Evolutionary conservation across 306 rosid genomes (phyloP).

Genomic region (Oemleria cerasiformis): DNA sequence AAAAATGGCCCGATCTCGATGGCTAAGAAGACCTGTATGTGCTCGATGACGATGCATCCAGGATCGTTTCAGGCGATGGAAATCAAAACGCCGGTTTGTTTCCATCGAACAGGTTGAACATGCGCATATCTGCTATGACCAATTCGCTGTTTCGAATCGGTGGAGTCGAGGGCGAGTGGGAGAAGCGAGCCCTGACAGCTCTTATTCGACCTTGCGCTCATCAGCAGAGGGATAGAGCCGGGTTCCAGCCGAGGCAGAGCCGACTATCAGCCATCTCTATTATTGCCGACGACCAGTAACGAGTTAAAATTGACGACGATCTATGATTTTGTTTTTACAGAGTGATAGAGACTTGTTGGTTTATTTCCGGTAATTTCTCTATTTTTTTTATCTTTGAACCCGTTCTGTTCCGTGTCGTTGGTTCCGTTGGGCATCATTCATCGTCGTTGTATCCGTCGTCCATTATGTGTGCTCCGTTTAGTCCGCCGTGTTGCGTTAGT

Average conservation of each 20-base stretch:
- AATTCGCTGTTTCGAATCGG: slow-evolving; percentile 88
- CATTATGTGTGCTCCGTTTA: slow-evolving; percentile 1
- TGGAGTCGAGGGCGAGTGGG: slow-evolving; percentile 95
- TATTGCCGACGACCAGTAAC: slow-evolving; percentile 25
- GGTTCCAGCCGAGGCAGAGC: too few species aligned
- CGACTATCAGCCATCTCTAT: slow-evolving; percentile 59
- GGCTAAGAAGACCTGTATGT: slow-evolving; percentile 76
- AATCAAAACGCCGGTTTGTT: slow-evolving; percentile 32
- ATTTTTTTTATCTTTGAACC: slow-evolving; percentile 35
- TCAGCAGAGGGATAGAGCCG: too few species aligned
- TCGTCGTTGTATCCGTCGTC: too few species aligned
- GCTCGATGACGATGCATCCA: slow-evolving; percentile 87
- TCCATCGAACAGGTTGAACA: slow-evolving; percentile 61
- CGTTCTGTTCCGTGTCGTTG: too few species aligned
- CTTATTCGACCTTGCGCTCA: too few species aligned
- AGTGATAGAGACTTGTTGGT: slow-evolving; percentile 35
- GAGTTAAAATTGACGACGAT: background rate
- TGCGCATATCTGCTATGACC: slow-evolving; percentile 97
- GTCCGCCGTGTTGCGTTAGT: slow-evolving; percentile 1
- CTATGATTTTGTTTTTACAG: slow-evolving; percentile 36
- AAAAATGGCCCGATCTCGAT: slow-evolving; percentile 49
- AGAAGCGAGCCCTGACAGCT: too few species aligned
- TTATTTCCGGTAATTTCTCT: slow-evolving; percentile 29
- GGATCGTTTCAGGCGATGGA: slow-evolving; percentile 66
- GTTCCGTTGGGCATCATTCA: too few species aligned